phyloP scores from a whole-genome alignment of 768 basidiomycete species.

The Mycena polygramma region DNA sequence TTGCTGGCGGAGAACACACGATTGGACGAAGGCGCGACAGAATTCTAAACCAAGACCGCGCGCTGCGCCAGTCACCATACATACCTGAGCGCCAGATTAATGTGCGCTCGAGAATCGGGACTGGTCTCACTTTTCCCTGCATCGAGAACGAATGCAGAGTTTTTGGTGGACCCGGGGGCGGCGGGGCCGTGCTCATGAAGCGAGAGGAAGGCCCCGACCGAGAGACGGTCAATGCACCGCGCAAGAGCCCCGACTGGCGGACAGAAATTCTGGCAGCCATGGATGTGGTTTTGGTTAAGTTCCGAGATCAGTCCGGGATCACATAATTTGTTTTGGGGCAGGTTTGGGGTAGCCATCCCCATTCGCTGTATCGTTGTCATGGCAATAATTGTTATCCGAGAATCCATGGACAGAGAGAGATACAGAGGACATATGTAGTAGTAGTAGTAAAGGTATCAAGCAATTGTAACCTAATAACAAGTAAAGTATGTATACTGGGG shows the following conservation, averaged over 20 bases:
- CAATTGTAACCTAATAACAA: constrained; percentile 43
- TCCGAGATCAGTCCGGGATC: background rate
- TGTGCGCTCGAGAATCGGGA: constrained; percentile 7
- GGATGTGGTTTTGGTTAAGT: background rate
- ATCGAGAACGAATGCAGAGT: constrained; percentile 85
- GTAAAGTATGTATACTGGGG: constrained; percentile 47
- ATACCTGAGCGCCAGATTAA: constrained; percentile 66
- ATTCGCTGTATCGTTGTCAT: background rate
- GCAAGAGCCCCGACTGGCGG: constrained; percentile 22
- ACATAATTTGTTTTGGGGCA: too few relatives aligned
- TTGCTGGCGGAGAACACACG: constrained; percentile 61
- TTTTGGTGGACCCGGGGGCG: constrained; percentile 48
- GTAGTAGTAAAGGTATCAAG: constrained; percentile 46
- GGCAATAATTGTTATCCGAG: constrained; percentile 24
- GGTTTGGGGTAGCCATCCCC: too few relatives aligned
- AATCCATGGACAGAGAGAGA: constrained; percentile 44
- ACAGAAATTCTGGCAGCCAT: constrained; percentile 32
- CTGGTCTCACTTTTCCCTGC: constrained; percentile 71
- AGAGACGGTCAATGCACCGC: constrained; percentile 38
- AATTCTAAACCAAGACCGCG: constrained; percentile 93
- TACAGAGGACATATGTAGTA: constrained; percentile 50
- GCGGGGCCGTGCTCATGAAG: constrained; percentile 35
- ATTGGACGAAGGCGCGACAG: constrained; percentile 89
- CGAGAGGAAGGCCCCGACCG: constrained; percentile 43
- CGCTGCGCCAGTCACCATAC: constrained; percentile 94